Base-by-base conservation (phyloP, 2,329 filamentous ascomycete species). In the Capronia americana region DNA sequence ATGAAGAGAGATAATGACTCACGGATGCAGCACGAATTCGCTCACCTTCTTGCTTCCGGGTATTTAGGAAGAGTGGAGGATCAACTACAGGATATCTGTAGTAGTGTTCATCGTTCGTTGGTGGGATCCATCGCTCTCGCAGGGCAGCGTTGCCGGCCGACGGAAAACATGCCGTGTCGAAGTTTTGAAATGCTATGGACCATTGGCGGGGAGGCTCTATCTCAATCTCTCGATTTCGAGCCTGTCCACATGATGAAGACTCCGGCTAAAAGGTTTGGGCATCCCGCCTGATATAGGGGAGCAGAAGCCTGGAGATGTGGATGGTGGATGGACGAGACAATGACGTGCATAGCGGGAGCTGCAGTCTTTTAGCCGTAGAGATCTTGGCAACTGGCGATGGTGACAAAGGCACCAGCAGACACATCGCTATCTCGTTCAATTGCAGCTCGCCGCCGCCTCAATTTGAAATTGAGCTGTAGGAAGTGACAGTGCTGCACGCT, bases 191-290 rank as follows among this genome's bases (percentile, higher is more conserved):
- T 34, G n/a, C 28, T 14, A 24, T 30, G 55, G 38, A 28, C 32
- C 32, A 57, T 7, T 44, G 34, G 38, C 5, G 38, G 38, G 38
- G n/a, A 26, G 20, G 1, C 8, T 57, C 55, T 56, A 14, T 57
- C 30, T 57, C 34, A 38, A 57, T 14, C 20, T 57, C 20, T 57
- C 14, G 38, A n/a, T 5, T 6, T 23, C n/a, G 23, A 44, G 38
- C 7, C 23, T 44, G 55, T 44, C 55, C 55, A 57, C 55, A 57
- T 57, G 55, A 55, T 55, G 14, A 20, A 4, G 12, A 11, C 14
- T 63, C 41, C 61, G 51, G 61, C 53, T 56, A 56, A 63, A 62
- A 57, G 41, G n/a, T 8, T 32, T 12, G 20, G 20, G n/a, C 34
- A 41, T 26, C 28, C 48, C 55, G 55, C 55, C 55, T 57, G 55